Percentiles rank a stretch among this genome's conserved stretches.
These are phyloP conservation scores for Backusella australiensis DNA, from an alignment of 192 early-diverging fungal species.

Conservation along the genomic window DNA sequence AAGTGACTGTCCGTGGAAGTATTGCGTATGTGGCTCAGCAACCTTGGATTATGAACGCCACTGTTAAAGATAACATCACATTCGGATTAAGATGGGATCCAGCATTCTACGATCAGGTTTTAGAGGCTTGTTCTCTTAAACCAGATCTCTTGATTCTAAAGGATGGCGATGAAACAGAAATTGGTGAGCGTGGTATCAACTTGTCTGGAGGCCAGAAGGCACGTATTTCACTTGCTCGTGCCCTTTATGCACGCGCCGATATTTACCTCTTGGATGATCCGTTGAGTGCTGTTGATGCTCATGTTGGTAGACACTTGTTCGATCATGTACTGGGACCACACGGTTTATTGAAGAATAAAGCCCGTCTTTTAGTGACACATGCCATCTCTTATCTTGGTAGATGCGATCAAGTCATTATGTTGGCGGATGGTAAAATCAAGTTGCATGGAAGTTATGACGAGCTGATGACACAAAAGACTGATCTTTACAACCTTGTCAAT, in stretches of 20 bases:
- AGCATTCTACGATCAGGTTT: constrained; percentile 63
- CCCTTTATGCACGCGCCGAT: constrained; percentile 89
- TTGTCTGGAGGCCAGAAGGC: constrained; percentile 92
- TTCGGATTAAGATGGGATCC: constrained; percentile 80
- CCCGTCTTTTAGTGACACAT: constrained; percentile 81
- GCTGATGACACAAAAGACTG: constrained; percentile 58
- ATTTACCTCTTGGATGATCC: constrained; percentile 79
- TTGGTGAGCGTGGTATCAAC: constrained; percentile 89
- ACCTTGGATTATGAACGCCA: constrained; percentile 96
- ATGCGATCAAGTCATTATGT: constrained; percentile 63
- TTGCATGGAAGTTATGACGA: constrained; percentile 66
- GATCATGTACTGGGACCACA: constrained; percentile 83
- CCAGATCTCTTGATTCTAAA: constrained; percentile 83
- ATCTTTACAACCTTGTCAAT: constrained; percentile 64
- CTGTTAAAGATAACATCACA: constrained; percentile 87
- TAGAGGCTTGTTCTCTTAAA: constrained; percentile 82
- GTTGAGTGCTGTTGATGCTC: constrained; percentile 64
- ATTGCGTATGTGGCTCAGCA: constrained; percentile 75
- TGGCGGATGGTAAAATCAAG: constrained; percentile 67
- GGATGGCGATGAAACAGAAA: constrained; percentile 88
- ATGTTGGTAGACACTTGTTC: constrained; percentile 75
- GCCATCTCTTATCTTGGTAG: constrained; percentile 74
- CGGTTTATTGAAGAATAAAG: constrained; percentile 75
- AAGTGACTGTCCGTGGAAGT: constrained; percentile 59
- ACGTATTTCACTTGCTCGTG: constrained; percentile 61